Conservation (phyloP, 129 eudicot species). For the Escallonia rubra region DNA sequence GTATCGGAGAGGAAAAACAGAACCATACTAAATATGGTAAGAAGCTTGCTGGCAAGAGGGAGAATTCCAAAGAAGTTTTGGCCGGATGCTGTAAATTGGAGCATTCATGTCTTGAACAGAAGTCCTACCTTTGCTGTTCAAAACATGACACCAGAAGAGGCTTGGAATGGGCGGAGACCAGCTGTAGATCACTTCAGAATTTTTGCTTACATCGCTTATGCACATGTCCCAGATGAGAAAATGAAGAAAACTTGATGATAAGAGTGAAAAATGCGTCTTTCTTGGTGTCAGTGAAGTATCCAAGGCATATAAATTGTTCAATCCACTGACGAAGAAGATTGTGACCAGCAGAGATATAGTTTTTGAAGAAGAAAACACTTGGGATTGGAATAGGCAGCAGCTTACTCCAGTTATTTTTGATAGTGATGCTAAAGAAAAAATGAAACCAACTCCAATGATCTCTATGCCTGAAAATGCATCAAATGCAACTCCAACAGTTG, state of each 20-base stretch:
- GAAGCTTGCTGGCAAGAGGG: not conserved
- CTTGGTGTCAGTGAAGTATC: not conserved
- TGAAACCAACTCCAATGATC: too few species aligned
- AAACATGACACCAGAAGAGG: not conserved
- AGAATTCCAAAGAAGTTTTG: constrained; percentile 5
- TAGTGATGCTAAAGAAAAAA: too few species aligned
- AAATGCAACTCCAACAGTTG: not conserved
- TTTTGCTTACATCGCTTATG: constrained; percentile 1
- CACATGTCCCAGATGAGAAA: not conserved
- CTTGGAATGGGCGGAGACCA: not conserved
- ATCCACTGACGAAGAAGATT: not conserved
- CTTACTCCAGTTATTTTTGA: not conserved
- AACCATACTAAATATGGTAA: not conserved
- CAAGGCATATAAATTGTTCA: not conserved
- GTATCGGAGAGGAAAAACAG: constrained; percentile 6
- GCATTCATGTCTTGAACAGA: not conserved
- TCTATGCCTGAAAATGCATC: too few species aligned
- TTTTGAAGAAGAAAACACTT: not conserved
- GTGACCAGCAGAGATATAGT: constrained; percentile 3
- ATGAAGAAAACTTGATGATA: constrained; percentile 3
- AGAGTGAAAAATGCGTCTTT: not conserved
- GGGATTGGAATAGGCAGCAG: not conserved
- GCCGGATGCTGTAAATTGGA: constrained; percentile 1
- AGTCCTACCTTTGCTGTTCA: not conserved
- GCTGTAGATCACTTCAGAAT: not conserved